These are phyloP conservation scores for Pythium pyrilobum DNA, from an alignment of 352 stramenopile species.

Conservation along the genomic window DNA sequence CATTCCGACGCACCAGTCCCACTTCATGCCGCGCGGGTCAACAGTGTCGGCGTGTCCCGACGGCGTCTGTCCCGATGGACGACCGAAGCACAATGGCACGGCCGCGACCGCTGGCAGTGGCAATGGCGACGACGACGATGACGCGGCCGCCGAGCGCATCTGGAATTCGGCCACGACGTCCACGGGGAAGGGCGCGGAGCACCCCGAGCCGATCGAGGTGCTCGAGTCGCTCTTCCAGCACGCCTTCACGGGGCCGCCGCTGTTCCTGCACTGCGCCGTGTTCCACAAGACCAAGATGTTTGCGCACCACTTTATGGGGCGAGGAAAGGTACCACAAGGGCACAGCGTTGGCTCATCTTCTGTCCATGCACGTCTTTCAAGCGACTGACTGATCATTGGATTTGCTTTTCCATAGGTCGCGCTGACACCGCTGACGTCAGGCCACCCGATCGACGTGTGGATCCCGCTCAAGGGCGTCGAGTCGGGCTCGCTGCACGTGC, in stretches of 20 bases:
- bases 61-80: neutral
- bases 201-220: constrained; percentile 25
- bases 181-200: neutral
- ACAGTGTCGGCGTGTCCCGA: neutral
- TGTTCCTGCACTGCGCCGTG: constrained; percentile 50
- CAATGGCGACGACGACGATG: neutral
- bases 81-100: neutral
- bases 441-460: constrained; percentile 65
- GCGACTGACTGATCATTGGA: neutral
- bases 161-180: constrained; percentile 32
- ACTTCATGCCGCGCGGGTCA: constrained; percentile 28
- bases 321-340: constrained; percentile 50
- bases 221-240: constrained; percentile 60
- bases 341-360: no score
- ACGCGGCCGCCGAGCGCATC: constrained; percentile 9
- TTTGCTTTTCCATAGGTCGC: constrained; percentile 27
- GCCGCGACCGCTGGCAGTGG: neutral
- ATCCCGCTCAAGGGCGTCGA: constrained; percentile 54
- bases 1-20: constrained; percentile 59
- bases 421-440: constrained; percentile 47
- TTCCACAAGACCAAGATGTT: constrained; percentile 81
- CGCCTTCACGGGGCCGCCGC: constrained; percentile 53
- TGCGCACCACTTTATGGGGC: constrained; percentile 73
- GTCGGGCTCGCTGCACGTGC: constrained; percentile 49
- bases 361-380: neutral